A percentile compares a stretch with the other conserved stretches of the same genome.
Evolutionary conservation across 106 monocot species (phyloP).

Genomic region (Dioscorea dumetorum): DNA sequence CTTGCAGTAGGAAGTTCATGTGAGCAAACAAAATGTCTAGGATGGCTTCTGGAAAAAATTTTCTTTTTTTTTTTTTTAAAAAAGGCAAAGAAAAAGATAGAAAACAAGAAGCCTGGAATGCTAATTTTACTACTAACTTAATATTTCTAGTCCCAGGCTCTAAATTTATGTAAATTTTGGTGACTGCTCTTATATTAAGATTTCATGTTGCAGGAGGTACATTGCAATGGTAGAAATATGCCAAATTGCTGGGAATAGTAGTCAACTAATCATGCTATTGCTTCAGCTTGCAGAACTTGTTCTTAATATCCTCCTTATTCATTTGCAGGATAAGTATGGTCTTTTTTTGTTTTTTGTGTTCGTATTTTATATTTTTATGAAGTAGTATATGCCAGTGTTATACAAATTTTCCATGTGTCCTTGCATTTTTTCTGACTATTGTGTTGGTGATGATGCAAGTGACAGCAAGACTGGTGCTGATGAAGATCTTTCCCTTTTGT

Average conservation of each 20-base stretch:
- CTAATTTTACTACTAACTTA: too few species aligned
- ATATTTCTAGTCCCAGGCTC: too few species aligned
- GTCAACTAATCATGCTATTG: slow-evolving; percentile 54
- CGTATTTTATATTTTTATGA: too few species aligned
- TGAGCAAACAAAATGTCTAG: too few species aligned
- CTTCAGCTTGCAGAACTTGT: slow-evolving; percentile 75
- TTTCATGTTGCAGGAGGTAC: slow-evolving; percentile 56
- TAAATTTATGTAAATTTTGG: too few species aligned
- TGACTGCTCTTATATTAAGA: too few species aligned
- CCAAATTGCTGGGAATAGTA: slow-evolving; percentile 57
- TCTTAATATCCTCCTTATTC: slow-evolving; percentile 68
- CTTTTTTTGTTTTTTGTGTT: neutral
- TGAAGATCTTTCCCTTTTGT: slow-evolving; percentile 36
- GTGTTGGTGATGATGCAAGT: slow-evolving; percentile 1
- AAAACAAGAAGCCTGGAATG: too few species aligned
- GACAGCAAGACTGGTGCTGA: slow-evolving; percentile 34
- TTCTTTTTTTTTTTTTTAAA: too few species aligned
- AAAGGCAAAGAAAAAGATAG: too few species aligned
- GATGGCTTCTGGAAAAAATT: too few species aligned
- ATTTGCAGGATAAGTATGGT: slow-evolving; percentile 82
- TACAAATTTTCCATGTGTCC: neutral
- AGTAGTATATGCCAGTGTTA: too few species aligned
- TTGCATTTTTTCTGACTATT: neutral
- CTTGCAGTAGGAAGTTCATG: too few species aligned
- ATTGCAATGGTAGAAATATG: slow-evolving; percentile 95